Base-by-base conservation (phyloP, 495 filamentous ascomycete genomes). In the Xylaria venustula region DNA sequence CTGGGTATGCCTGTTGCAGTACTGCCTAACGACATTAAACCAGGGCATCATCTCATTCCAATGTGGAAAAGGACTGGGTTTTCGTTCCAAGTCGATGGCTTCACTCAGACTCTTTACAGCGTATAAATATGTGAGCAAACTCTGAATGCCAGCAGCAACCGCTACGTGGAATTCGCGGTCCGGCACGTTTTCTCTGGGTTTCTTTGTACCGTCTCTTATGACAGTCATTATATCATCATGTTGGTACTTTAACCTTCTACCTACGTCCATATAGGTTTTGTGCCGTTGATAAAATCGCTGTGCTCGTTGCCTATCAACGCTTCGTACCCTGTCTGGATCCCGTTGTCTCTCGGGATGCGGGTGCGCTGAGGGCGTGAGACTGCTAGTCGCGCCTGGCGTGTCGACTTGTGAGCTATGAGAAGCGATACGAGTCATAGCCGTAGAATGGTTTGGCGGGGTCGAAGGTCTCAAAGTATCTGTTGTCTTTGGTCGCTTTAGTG, bases 401-500 rank as follows among this genome's bases (percentile, higher is more conserved):
- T 69, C 70, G 15, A 65, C 67, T 54, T 75, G 73, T 3, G 77
- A 80, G 48, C 77, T 75, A 59, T 64, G 79, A n/a, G 79, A 80
- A 19, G 77, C 64, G 11, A 77, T 75, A n/a, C 78, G 74, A 9
- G 72, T 75, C 78, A 80, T 81, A 44, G 75, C 64, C 0, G 75
- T 74, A 20, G 77, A 70, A n/a, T 67, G 75, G 55, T 77, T 79
- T 17, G 77, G 73, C 1, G 79, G 78, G 1, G 79, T 81, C 0
- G 73, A 70, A 11, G 77, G 75, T 9, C 34, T 67, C 25, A 52
- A 15, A 50, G 54, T 59, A n/a, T 69, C 66, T 36, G 58, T 42
- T 14, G 68, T 34, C 55, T 67, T 79, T 37, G 64, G 65, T 36
- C 72, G 70, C 47, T 78, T 78, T 28, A 66, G 25, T 14, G 65